Evolutionary conservation across 1,139 yeast species (phyloP), one percentile per base, ranked within the genome.

Genomic region (Kodamaea sp.): DNA sequence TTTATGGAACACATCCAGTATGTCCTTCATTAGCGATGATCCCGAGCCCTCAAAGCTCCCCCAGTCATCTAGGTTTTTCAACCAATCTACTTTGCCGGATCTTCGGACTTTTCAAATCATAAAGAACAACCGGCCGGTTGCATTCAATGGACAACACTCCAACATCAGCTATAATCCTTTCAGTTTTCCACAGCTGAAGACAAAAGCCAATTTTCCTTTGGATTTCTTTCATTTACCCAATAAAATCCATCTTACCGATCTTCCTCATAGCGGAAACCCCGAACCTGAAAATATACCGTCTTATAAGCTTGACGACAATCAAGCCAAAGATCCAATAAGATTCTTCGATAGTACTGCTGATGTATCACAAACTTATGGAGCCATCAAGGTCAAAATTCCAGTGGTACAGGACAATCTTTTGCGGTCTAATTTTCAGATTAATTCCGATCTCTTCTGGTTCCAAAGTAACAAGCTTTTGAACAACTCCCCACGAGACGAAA

Each of bases 331-430:
- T 52, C 80, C 80, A 2, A 59, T 76, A 11, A 53, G 51, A 22
- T 72, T 76, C 39, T 67, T 81, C 29, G 82, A 78, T 41, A 60
- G 70, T 15, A 51, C 76, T 2, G 53, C 56, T 15, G 63, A 61
- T 4, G 41, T 63, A 6, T 90, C 88, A 1, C 55, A 55, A 34
- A 50, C 63, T 29, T 73, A 67, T 51, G 96, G 96, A 1, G 92
- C 90, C n/a, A 68, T 86, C 19, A 87, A 85, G 53, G 61, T 88
- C 14, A 64, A 70, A n/a, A 76, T 84, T 0, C 83, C 85, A 0
- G 37, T 55, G 48, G 32, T 72, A 63, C 48, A 59, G 13, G 48
- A 67, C 11, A 52, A 38, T 8, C 35, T 76, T n/a, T 73, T 79
- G 47, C 54, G 75, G 4, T 35, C 51, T 14, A 47, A 50, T 26